Evolutionary conservation across 768 basidiomycete genomes (phyloP).

Genomic region (Tricholoma flavovirens): DNA sequence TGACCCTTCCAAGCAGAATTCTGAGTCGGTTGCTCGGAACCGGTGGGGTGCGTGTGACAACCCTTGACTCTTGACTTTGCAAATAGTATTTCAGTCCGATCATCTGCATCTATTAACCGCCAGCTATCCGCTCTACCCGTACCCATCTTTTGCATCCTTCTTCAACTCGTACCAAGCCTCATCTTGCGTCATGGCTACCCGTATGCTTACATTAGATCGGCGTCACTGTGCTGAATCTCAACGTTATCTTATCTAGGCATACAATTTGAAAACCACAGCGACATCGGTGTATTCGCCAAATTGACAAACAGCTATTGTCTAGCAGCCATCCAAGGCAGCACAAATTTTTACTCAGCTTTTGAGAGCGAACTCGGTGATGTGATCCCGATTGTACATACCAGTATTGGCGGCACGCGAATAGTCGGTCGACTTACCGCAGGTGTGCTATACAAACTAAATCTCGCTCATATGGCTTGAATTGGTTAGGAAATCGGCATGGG

Average conservation of each 20-base stretch:
- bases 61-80: too few relatives aligned
- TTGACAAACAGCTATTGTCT: constrained; percentile 98
- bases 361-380: constrained; percentile 92
- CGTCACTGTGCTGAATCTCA: constrained; percentile 10
- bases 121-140: too few relatives aligned
- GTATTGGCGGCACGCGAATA: constrained; percentile 91
- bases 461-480: not conserved
- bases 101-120: too few relatives aligned
- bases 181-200: constrained; percentile 39
- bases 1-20: not conserved
- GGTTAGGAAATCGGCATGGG: constrained; percentile 88
- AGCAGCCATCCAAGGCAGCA: constrained; percentile 86
- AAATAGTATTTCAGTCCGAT: constrained; percentile 2
- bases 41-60: constrained; percentile 2
- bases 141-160: not conserved
- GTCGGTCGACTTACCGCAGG: constrained; percentile 91
- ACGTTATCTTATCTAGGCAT: constrained; percentile 48
- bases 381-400: constrained; percentile 93
- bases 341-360: constrained; percentile 98
- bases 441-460: constrained; percentile 23
- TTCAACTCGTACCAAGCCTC: constrained; percentile 2
- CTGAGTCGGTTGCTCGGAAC: not conserved
- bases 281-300: constrained; percentile 96
- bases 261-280: constrained; percentile 92
- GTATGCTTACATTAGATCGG: constrained; percentile 24